Percentiles rank a stretch among this genome's conserved stretches.
Evolutionary conservation across 2,329 filamentous ascomycete genomes (phyloP).

Genomic region (Colletotrichum eleusines): DNA sequence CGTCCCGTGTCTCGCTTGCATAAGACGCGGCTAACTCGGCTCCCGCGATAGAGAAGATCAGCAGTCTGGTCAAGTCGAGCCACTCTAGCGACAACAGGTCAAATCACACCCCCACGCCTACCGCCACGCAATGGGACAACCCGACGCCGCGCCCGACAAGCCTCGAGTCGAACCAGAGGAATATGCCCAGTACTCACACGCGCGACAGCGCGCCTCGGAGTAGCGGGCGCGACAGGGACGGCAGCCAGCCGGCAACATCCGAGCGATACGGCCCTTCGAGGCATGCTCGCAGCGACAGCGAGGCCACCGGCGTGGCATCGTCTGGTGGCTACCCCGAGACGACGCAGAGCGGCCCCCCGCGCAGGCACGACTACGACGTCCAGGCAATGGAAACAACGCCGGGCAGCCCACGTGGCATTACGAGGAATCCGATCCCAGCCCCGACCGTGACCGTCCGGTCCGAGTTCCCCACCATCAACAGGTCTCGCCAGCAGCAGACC

Average conservation of each 20-base stretch:
- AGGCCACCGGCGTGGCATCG: constrained; percentile 78
- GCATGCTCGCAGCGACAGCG: constrained; percentile 84
- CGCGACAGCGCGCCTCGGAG: constrained; percentile 56
- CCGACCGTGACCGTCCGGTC: constrained; percentile 95
- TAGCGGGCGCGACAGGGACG: constrained; percentile 58
- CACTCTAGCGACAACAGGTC: constrained; percentile 74
- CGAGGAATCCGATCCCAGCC: constrained; percentile 88
- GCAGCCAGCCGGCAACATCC: constrained; percentile 59
- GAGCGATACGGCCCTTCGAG: constrained; percentile 60
- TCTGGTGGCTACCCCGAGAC: constrained; percentile 85
- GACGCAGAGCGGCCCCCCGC: constrained; percentile 74
- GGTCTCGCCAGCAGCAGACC: constrained; percentile 93
- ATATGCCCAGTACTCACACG: constrained; percentile 48
- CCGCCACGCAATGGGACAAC: constrained; percentile 76
- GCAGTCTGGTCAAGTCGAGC: constrained; percentile 88
- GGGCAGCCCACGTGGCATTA: constrained; percentile 76
- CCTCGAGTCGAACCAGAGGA: constrained; percentile 56
- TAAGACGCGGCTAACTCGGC: constrained; percentile 43
- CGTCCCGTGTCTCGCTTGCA: constrained; percentile 6
- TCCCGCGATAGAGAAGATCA: constrained; percentile 82
- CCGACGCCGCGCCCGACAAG: constrained; percentile 69
- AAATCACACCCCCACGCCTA: constrained; percentile 65
- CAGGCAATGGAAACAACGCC: constrained; percentile 94
- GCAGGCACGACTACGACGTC: constrained; percentile 93
- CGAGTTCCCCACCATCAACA: constrained; percentile 93